Evolutionary conservation across 176 grass and related monocot species (phyloP), one percentile per base, ranked within the genome.

Genomic region (Musa troglodytarum): DNA sequence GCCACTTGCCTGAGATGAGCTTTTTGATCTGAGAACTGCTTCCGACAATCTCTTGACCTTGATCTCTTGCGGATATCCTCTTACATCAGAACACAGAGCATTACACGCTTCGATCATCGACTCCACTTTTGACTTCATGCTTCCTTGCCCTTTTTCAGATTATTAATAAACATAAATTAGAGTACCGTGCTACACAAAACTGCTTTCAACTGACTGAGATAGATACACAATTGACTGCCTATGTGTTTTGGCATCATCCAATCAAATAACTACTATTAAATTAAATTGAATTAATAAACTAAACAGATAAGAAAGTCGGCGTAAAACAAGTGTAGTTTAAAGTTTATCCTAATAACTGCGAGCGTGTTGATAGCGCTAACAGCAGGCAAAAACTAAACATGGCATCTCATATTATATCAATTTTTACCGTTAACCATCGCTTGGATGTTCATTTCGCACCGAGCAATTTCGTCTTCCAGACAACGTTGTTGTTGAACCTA

Each of bases 391-490:
- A 64, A 16, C 11, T 6, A 26, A 10, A 54, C n/a, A 17, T 19
- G 17, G 26, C 53, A 12, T 20, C 10, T 14, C 52, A 22, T 20
- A 2, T 10, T 53, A 61, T 64, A 61, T 64, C 19, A 74, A 51
- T 50, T 20, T 73, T 69, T 87, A 83, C 86, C 77, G 10, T 9
- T 77, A 10, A 74, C 69, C 51, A 84, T 77, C 65, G 49, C 76
- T 16, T 81, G 81, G 51, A 87, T 87, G 66, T 87, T 71, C 86
- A 87, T 84, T 56, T 87, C 86, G 29, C 69, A 78, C 59, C 74
- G 74, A 77, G 74, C 78, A 81, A 63, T 77, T 81, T 68, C 61
- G 20, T 87, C 86, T 66, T 77, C 74, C 50, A 87, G 28, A 53
- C 53, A 58, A 29, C 54, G 62, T 73, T 81, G 68, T 66, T 81